phyloP scores from a whole-genome alignment of 495 filamentous ascomycete genomes.

The Glarea lozoyensis region DNA sequence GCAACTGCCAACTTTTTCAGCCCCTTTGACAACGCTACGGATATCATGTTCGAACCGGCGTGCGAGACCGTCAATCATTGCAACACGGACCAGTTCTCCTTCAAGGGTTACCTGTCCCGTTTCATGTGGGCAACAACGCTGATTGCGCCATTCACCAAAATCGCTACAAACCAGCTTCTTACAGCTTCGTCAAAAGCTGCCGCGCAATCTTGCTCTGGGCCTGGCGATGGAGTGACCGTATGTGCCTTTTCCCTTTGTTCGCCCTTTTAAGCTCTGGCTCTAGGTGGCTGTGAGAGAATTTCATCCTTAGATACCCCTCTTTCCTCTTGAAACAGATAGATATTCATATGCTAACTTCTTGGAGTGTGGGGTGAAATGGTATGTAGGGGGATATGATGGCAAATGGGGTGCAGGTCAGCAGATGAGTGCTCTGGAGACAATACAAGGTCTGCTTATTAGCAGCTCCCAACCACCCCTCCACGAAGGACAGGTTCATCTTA shows the following conservation, averaged over 20 bases:
- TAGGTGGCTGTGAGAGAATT: too few relatives aligned
- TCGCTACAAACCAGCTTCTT: conserved; percentile 53
- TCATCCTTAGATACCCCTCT: too few relatives aligned
- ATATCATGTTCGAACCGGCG: conserved; percentile 59
- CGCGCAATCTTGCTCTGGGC: conserved; percentile 59
- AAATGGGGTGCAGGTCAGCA: conserved; percentile 55
- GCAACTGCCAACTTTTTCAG: conserved; percentile 37
- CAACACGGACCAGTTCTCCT: conserved; percentile 70
- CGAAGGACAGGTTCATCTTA: conserved; percentile 1
- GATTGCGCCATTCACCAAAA: conserved; percentile 59
- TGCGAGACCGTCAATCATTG: conserved; percentile 59
- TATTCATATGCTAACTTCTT: too few relatives aligned
- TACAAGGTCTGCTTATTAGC: conserved; percentile 45
- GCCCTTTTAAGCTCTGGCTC: too few relatives aligned
- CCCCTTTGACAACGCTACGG: conserved; percentile 42
- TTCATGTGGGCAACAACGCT: conserved; percentile 66
- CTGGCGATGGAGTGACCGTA: conserved; percentile 38
- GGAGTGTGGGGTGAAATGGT: conserved; percentile 74
- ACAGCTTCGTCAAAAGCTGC: conserved; percentile 58
- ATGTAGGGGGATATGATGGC: conserved; percentile 47
- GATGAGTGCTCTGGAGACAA: conserved; percentile 60
- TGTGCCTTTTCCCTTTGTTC: too few relatives aligned
- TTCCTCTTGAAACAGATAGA: too few relatives aligned
- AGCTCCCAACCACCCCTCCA: conserved; percentile 9
- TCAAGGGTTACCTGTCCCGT: conserved; percentile 78